Evolutionary conservation across 768 basidiomycete genomes (phyloP).

Genomic region (Lyophyllum shimeji): DNA sequence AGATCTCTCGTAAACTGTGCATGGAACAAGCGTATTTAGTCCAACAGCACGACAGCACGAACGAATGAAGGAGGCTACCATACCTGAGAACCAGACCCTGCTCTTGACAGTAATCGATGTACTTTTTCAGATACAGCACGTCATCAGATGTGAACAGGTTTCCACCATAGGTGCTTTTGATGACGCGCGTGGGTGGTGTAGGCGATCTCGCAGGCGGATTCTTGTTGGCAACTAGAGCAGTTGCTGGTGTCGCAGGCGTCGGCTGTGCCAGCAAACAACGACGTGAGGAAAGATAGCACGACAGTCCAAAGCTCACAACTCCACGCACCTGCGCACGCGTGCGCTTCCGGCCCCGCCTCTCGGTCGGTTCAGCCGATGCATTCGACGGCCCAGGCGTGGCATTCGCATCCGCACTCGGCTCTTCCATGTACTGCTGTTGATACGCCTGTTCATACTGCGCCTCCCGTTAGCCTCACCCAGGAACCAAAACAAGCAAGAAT

Average conservation of each 20-base stretch:
- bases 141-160: conserved; percentile 87
- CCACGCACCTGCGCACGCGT: conserved; percentile 49
- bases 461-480: background rate
- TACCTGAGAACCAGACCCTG: conserved; percentile 82
- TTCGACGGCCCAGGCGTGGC: conserved; percentile 39
- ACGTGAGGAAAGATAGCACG: conserved; percentile 1
- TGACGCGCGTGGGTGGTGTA: conserved; percentile 77
- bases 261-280: conserved; percentile 33
- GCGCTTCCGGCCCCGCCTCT: conserved; percentile 71
- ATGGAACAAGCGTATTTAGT: background rate
- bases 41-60: background rate
- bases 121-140: conserved; percentile 79
- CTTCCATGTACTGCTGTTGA: conserved; percentile 57
- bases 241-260: conserved; percentile 63
- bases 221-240: conserved; percentile 65
- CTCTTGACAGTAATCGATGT: conserved; percentile 89
- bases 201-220: conserved; percentile 77
- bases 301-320: conserved; percentile 1
- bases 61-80: conserved; percentile 6
- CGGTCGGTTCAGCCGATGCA: conserved; percentile 28
- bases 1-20: conserved; percentile 74
- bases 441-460: conserved; percentile 56
- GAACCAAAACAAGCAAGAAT: background rate
- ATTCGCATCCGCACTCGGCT: conserved; percentile 38
- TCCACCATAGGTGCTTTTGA: conserved; percentile 89